These are phyloP conservation scores for Vigna mungo DNA, from an alignment of 306 rosid genomes.

Conservation along the genomic window DNA sequence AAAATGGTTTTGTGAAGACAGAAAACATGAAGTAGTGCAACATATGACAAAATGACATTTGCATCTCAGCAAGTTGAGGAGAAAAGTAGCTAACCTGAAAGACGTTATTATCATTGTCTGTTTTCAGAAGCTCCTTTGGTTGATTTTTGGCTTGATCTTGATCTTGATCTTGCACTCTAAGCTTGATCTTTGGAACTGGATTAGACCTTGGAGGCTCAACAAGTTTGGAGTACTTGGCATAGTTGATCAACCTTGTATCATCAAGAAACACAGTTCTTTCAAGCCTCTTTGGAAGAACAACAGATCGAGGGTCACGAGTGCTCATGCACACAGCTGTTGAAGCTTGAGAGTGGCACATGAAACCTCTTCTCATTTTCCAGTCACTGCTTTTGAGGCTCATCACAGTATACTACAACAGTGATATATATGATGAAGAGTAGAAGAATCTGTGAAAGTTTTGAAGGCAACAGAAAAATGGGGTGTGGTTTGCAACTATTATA, in stretches of 20 bases:
- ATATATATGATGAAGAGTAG: conserved; percentile 9
- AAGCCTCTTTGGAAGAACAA: conserved; percentile 55
- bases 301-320: conserved; percentile 57
- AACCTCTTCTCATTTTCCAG: conserved; percentile 59
- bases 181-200: conserved; percentile 40
- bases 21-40: neutral
- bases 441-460: neutral
- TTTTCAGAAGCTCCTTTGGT: conserved; percentile 52
- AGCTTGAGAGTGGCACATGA: conserved; percentile 84
- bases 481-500: conserved; percentile 18
- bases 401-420: neutral
- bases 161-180: conserved; percentile 29
- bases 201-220: conserved; percentile 51
- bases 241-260: conserved; percentile 49
- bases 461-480: neutral
- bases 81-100: conserved; percentile 65
- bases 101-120: conserved; percentile 46
- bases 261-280: conserved; percentile 44
- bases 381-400: conserved; percentile 54
- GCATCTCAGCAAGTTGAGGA: neutral
- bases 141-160: conserved; percentile 36
- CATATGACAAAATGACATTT: conserved; percentile 12
- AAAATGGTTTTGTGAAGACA: neutral
- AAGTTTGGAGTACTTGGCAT: conserved; percentile 70
- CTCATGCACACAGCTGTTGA: conserved; percentile 83